A percentile compares a stretch with the other conserved stretches of the same genome.
These are phyloP conservation scores for Tetrastigma voinierianum DNA, from an alignment of 164 flowering plant genomes.

Conservation along the genomic window DNA sequence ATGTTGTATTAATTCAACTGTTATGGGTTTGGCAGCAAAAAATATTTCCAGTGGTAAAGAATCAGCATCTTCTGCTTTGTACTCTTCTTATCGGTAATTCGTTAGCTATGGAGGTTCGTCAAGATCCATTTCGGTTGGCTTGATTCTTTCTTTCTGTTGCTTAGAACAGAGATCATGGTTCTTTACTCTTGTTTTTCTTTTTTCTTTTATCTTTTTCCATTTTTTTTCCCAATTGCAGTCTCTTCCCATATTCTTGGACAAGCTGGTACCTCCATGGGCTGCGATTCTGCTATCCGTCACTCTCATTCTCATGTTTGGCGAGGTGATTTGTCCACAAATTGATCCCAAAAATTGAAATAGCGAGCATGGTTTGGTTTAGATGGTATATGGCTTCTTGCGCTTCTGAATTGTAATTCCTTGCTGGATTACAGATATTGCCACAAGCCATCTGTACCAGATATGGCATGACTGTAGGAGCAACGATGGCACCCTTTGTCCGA, in stretches of 20 bases:
- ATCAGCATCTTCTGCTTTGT: conserved; percentile 89
- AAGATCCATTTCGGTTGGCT: background rate
- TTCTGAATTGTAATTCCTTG: background rate
- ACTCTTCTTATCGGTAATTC: conserved; percentile 87
- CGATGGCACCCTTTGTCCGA: conserved; percentile 71
- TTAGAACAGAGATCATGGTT: too few relatives aligned
- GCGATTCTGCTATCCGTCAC: conserved; percentile 80
- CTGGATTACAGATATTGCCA: conserved; percentile 61
- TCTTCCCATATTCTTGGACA: conserved; percentile 85
- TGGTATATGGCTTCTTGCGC: background rate
- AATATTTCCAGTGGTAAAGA: conserved; percentile 90
- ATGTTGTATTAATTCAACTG: background rate
- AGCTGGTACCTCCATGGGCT: conserved; percentile 75
- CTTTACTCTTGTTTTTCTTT: too few relatives aligned
- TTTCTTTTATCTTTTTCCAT: conserved; percentile 2
- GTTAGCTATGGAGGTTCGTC: conserved; percentile 85
- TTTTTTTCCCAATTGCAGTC: conserved; percentile 36
- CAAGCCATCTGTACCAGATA: conserved; percentile 84
- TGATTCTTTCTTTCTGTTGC: too few relatives aligned
- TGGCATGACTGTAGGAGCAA: conserved; percentile 77
- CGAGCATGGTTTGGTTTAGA: background rate
- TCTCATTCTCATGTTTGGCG: conserved; percentile 80
- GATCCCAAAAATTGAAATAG: background rate
- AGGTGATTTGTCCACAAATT: conserved; percentile 37
- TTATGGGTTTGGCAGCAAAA: conserved; percentile 60